Base-by-base conservation (phyloP, 768 basidiomycete species). In the Boletus rubescentipes region DNA sequence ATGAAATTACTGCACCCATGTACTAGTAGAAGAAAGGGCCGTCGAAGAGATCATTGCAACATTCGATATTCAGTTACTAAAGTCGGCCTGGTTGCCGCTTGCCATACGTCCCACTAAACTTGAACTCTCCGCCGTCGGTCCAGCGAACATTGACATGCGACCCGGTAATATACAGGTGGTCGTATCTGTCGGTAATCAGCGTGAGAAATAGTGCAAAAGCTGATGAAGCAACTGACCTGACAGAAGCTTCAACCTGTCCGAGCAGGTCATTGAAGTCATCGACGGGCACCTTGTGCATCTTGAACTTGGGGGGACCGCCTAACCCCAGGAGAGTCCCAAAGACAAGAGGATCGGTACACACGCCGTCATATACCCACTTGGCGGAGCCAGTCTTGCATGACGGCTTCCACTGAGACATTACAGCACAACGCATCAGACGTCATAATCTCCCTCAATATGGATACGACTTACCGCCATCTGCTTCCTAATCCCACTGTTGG, bases 61-160 rank as follows among this genome's bases (percentile, higher is more conserved):
- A 20, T 45, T 29, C 6, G 18, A 49, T 11, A 26, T 9, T 29
- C 10, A 32, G 2, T 9, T 1, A 21, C 20, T 31, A 41, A n/a
- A 2, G 11, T 7, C 15, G 11, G n/a, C 18, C 5, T 7, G 16
- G 29, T 21, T 26, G 15, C 5, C 23, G 31, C 34, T 49, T 63
- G 31, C 78, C 79, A 55, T 82, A 80, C 10, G 75, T 68, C 20
- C 80, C 79, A 55, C 77, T 83, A 61, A 81, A 76, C 63, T 82
- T 82, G 72, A 84, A 82, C 47, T 80, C 78, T n/a, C 79, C 79
- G 15, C 75, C 69, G 9, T 75, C 75, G 0, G 73, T 70, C 67
- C 77, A 81, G 47, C 72, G 75, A 35, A 82, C 57, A 36, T 74
- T 81, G 46, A 80, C 72, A 35, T 78, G 72, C 16, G 55, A 63